These are phyloP conservation scores for Globisporangium acanthophoron DNA, from an alignment of 352 stramenopile genomes.

Conservation along the genomic window DNA sequence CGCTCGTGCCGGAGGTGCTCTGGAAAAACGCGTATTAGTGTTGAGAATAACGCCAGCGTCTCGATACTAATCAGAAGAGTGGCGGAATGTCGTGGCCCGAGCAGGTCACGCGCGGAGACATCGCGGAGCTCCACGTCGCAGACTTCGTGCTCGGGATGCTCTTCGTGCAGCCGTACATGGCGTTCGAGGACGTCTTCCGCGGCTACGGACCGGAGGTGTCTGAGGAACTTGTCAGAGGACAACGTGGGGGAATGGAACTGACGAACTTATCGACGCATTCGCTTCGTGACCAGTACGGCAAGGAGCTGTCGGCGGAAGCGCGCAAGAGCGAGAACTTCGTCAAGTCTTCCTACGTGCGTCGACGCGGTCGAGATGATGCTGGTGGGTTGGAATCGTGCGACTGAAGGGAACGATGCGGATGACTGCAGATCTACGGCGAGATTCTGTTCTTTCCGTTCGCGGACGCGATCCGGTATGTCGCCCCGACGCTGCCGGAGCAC, in stretches of 20 bases:
- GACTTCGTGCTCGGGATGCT: constrained; percentile 81
- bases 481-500: constrained; percentile 54
- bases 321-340: constrained; percentile 73
- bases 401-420: too few species aligned
- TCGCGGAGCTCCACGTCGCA: constrained; percentile 64
- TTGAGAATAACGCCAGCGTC: too few species aligned
- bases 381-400: neutral
- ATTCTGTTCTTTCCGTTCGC: constrained; percentile 85
- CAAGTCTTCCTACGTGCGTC: constrained; percentile 71
- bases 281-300: constrained; percentile 46
- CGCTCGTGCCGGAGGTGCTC: constrained; percentile 52
- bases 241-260: too few species aligned
- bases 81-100: neutral
- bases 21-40: neutral
- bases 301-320: constrained; percentile 76
- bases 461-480: constrained; percentile 59
- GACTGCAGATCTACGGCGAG: constrained; percentile 70
- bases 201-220: constrained; percentile 58
- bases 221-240: too few species aligned
- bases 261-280: too few species aligned
- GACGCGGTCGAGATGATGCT: neutral
- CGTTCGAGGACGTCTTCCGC: constrained; percentile 58
- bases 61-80: too few species aligned
- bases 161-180: constrained; percentile 63
- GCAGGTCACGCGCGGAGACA: constrained; percentile 58